These are phyloP conservation scores for Lactuca sativa DNA, from an alignment of 129 eudicot genomes.

Conservation along the genomic window DNA sequence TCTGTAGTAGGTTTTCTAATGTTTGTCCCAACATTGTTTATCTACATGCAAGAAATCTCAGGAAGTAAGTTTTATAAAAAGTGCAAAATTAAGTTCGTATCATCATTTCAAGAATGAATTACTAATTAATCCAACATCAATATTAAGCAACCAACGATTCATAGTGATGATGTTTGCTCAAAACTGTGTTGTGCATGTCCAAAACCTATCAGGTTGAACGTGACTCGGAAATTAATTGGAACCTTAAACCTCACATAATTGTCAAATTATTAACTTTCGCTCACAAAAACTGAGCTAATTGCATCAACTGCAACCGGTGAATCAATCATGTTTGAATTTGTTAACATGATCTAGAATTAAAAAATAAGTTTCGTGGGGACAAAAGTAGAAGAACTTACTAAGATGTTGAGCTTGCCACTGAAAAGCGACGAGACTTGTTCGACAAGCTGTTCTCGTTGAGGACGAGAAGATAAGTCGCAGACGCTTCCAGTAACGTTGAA, in stretches of 20 bases:
- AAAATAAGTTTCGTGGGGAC: neutral
- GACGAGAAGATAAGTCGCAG: slow-evolving; percentile 57
- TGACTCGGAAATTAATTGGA: neutral
- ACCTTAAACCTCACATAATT: neutral
- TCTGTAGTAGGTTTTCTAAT: slow-evolving; percentile 29
- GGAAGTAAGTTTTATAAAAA: neutral
- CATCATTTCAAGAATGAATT: neutral
- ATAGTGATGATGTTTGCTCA: neutral
- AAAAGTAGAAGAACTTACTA: slow-evolving; percentile 43
- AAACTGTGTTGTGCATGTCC: neutral
- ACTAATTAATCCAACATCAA: neutral
- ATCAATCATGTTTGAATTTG: neutral
- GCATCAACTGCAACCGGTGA: neutral
- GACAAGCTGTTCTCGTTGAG: slow-evolving; percentile 59
- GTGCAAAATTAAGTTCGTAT: too few species aligned
- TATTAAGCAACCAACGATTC: neutral
- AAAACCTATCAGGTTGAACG: neutral
- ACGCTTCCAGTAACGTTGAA: slow-evolving; percentile 61
- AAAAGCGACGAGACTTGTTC: slow-evolving; percentile 51
- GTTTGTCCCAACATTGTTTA: slow-evolving; percentile 41
- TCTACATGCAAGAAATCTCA: slow-evolving; percentile 10
- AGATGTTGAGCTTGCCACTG: slow-evolving; percentile 75
- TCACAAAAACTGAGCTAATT: neutral
- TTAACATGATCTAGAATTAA: neutral
- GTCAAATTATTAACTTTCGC: neutral